Evolutionary conservation across 352 stramenopile species (phyloP).

Genomic region (Pilasporangium apinafurcum): DNA sequence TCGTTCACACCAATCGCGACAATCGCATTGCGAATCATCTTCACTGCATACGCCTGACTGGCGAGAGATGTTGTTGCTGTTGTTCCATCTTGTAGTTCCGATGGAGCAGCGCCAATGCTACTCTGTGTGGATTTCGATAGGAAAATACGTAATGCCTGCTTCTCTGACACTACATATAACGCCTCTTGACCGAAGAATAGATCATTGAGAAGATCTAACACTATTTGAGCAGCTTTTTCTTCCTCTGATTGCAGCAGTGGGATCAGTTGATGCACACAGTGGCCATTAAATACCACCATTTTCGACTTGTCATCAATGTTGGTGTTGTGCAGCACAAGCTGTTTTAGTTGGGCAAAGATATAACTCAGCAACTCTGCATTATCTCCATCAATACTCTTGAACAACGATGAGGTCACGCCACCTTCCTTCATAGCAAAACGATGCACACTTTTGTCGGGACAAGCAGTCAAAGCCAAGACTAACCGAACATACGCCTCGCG

Average conservation of each 20-base stretch:
- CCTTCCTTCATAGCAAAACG: constrained; percentile 76
- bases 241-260: constrained; percentile 59
- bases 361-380: constrained; percentile 37
- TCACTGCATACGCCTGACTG: constrained; percentile 32
- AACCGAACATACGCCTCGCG: constrained; percentile 57
- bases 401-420: constrained; percentile 53
- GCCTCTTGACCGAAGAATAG: constrained; percentile 58
- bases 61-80: neutral
- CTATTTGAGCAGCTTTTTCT: constrained; percentile 23
- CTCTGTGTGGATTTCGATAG: constrained; percentile 25
- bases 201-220: constrained; percentile 28
- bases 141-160: constrained; percentile 38
- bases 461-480: constrained; percentile 52
- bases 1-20: constrained; percentile 60
- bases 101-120: no score
- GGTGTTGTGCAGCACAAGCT: constrained; percentile 46
- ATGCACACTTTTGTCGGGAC: constrained; percentile 68
- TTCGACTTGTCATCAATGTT: constrained; percentile 55
- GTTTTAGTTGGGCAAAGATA: constrained; percentile 34
- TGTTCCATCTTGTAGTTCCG: no score
- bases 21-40: constrained; percentile 64
- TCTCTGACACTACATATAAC: constrained; percentile 41
- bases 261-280: constrained; percentile 60
- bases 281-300: constrained; percentile 49
- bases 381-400: constrained; percentile 76